These are phyloP conservation scores for Flaveria linearis DNA, from an alignment of 129 eudicot genomes.

Conservation along the genomic window DNA sequence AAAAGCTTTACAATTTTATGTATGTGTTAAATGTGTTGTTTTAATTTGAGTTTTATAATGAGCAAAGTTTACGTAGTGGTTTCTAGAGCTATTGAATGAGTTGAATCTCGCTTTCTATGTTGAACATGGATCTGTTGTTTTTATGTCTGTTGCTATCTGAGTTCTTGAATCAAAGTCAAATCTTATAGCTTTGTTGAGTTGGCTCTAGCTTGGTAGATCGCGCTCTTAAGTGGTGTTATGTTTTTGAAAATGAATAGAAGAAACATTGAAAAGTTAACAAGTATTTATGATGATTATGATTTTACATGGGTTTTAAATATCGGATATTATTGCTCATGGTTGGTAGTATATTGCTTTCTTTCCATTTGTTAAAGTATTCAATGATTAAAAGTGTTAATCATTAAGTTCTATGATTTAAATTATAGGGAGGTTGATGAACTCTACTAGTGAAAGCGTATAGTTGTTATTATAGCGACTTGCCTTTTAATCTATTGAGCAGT, in stretches of 20 bases:
- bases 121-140: background rate
- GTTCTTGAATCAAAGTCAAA: background rate
- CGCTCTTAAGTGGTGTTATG: background rate
- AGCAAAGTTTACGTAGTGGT: background rate
- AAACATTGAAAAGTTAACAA: background rate
- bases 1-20: constrained; percentile 1
- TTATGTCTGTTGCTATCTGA: background rate
- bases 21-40: background rate
- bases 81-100: background rate
- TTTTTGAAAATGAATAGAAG: background rate
- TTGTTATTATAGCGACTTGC: background rate
- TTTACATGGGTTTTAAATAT: background rate
- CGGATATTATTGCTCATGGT: background rate
- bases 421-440: constrained; percentile 10
- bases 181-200: constrained; percentile 3
- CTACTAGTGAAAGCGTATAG: constrained; percentile 8
- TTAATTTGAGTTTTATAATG: background rate
- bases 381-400: background rate
- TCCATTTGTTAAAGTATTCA: background rate
- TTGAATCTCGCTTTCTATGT: constrained; percentile 3
- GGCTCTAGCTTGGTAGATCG: background rate
- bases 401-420: background rate
- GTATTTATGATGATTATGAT: constrained; percentile 6
- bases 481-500: background rate
- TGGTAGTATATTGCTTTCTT: background rate